These are phyloP conservation scores for Podospora didyma DNA, from an alignment of 495 filamentous ascomycete genomes.

Conservation along the genomic window DNA sequence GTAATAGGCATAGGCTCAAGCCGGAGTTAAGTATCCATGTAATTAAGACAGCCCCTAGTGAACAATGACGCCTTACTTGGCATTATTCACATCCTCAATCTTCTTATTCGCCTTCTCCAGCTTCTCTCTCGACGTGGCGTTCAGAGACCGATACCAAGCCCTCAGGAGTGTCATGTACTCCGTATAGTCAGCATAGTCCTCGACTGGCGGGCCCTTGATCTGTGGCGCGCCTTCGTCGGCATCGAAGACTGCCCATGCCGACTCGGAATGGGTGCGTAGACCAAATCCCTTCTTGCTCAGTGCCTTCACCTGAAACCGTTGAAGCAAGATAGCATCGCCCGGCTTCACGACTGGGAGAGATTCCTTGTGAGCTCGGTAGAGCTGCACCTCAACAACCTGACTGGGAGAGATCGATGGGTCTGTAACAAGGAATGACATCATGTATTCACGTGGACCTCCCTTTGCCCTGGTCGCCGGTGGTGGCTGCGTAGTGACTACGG, in stretches of 20 bases:
- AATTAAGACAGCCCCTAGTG: neutral
- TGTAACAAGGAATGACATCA: conserved; percentile 63
- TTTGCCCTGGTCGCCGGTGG: conserved; percentile 55
- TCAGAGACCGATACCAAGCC: conserved; percentile 38
- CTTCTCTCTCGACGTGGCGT: conserved; percentile 31
- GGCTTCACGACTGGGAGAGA: conserved; percentile 62
- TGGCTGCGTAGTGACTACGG: conserved; percentile 56
- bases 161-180: conserved; percentile 30
- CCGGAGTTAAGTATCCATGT: neutral
- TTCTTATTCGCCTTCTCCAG: conserved; percentile 40
- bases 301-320: conserved; percentile 66
- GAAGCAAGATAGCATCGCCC: conserved; percentile 75
- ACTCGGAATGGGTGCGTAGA: conserved; percentile 38
- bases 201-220: conserved; percentile 43
- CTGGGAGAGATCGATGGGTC: conserved; percentile 55
- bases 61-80: conserved; percentile 9
- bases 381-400: conserved; percentile 54
- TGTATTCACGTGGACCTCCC: conserved; percentile 64
- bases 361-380: conserved; percentile 70
- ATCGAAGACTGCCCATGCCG: conserved; percentile 65
- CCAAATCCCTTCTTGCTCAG: conserved; percentile 45
- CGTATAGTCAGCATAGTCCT: conserved; percentile 34
- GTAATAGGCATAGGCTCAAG: too few relatives aligned
- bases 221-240: conserved; percentile 30
- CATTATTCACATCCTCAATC: conserved; percentile 24